A percentile compares a stretch with the other conserved stretches of the same genome.
Conservation (phyloP, 2,329 filamentous ascomycete species). For the Fusarium longipes region DNA sequence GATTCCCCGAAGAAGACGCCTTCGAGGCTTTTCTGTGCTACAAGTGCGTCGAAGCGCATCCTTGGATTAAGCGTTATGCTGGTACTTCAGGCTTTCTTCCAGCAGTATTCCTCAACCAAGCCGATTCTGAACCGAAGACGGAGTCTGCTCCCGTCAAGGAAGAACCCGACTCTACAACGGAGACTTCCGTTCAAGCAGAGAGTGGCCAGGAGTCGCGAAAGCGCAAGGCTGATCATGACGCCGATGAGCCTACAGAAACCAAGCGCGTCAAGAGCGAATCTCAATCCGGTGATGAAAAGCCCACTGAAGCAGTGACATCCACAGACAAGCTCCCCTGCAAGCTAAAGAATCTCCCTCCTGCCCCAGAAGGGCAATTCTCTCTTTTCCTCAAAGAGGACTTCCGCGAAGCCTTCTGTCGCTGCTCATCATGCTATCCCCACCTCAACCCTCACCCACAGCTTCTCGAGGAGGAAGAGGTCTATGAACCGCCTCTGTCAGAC, state of each 20-base stretch:
- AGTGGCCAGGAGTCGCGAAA: constrained; percentile 62
- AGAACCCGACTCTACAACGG: constrained; percentile 10
- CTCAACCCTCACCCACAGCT: constrained; percentile 81
- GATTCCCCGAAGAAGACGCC: constrained; percentile 88
- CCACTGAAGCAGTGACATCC: constrained; percentile 26
- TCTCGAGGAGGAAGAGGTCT: constrained; percentile 92
- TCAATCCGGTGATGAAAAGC: neutral
- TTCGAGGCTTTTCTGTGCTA: constrained; percentile 95
- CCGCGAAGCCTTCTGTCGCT: constrained; percentile 84
- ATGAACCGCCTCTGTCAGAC: constrained; percentile 88
- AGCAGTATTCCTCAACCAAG: constrained; percentile 68
- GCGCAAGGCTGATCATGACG: constrained; percentile 71
- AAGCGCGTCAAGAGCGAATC: constrained; percentile 66
- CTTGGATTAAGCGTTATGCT: constrained; percentile 93
- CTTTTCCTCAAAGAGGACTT: constrained; percentile 86
- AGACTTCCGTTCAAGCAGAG: neutral
- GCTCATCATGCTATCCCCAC: constrained; percentile 79
- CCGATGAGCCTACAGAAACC: constrained; percentile 49
- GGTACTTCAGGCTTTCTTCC: constrained; percentile 82
- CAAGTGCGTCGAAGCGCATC: constrained; percentile 87
- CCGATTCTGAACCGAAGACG: neutral
- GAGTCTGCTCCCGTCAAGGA: neutral
- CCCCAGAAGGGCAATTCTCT: constrained; percentile 73
- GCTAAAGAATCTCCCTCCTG: constrained; percentile 65
- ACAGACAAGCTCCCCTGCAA: constrained; percentile 63